Conservation (phyloP, 2,329 filamentous ascomycete genomes). For the Aspergillus sojae region DNA sequence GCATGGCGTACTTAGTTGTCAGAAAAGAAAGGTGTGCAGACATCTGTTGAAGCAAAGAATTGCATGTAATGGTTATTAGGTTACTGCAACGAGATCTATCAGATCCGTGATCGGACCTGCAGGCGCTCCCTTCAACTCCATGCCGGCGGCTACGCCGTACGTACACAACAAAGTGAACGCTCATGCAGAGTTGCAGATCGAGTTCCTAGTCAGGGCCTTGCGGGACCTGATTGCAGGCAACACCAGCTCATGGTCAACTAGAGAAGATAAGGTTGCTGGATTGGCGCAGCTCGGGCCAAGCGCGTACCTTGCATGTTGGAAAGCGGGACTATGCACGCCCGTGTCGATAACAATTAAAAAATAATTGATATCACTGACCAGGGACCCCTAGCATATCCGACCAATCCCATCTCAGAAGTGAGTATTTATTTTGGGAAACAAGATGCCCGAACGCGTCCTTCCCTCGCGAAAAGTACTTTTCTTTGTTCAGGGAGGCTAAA, state of each 20-base stretch:
- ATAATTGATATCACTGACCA: neutral
- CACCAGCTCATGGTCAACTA: conserved; percentile 3
- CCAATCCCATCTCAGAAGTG: neutral
- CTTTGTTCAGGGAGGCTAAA: neutral
- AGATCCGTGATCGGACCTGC: neutral
- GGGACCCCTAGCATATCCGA: neutral
- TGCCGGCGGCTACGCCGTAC: neutral
- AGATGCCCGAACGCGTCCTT: neutral
- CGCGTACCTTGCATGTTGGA: conserved; percentile 16
- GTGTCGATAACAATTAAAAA: conserved; percentile 12
- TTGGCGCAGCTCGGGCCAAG: conserved; percentile 14
- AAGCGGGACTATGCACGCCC: conserved; percentile 9
- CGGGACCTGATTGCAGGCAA: neutral
- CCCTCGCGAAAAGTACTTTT: neutral
- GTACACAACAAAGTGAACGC: neutral
- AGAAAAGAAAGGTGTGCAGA: neutral
- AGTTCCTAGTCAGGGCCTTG: conserved; percentile 4
- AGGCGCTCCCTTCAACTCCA: neutral
- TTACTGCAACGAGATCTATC: conserved; percentile 1
- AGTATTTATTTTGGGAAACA: conserved; percentile 1
- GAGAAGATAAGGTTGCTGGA: conserved; percentile 18
- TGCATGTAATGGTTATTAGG: neutral
- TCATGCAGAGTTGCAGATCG: conserved; percentile 14
- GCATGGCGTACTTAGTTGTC: conserved; percentile 11
- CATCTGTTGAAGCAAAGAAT: neutral